These are phyloP conservation scores for Trebouxiophyceae sp. DNA, from an alignment of 163 green algal species.

Conservation along the genomic window DNA sequence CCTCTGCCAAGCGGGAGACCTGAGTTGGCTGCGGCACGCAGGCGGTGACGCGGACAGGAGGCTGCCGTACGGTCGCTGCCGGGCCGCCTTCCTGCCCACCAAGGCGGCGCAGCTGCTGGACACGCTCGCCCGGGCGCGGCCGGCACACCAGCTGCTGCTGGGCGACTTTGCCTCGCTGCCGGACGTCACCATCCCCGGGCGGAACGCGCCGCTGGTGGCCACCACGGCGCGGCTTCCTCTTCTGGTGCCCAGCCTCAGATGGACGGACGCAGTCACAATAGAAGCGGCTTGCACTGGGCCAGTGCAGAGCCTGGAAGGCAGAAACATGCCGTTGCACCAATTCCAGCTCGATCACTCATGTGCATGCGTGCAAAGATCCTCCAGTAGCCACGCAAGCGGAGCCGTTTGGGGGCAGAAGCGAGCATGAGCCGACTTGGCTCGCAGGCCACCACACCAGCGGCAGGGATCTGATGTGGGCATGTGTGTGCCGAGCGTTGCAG, in stretches of 20 bases:
- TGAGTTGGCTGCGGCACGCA: too few relatives aligned
- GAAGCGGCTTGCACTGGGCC: not conserved
- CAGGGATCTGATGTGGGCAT: not conserved
- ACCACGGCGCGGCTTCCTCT: slow-evolving; percentile 17
- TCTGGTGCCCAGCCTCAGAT: not conserved
- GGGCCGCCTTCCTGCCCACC: slow-evolving; percentile 66
- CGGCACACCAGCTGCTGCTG: slow-evolving; percentile 57
- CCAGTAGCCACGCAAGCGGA: not conserved
- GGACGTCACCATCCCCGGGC: slow-evolving; percentile 57
- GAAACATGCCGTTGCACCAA: too few relatives aligned
- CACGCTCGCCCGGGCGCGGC: slow-evolving; percentile 45
- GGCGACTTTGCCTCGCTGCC: slow-evolving; percentile 81
- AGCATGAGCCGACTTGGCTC: not conserved
- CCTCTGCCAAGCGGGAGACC: too few relatives aligned
- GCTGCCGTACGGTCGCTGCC: not conserved
- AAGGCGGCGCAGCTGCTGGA: slow-evolving; percentile 61
- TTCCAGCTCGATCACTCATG: not conserved
- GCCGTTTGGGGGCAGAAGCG: not conserved
- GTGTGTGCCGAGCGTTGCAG: slow-evolving; percentile 23
- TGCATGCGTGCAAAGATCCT: not conserved
- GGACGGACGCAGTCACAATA: not conserved
- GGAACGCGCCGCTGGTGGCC: slow-evolving; percentile 77
- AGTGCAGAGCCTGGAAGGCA: too few relatives aligned
- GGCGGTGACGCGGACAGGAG: too few relatives aligned
- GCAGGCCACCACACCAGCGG: not conserved